These are phyloP conservation scores for Tubosaeta sp. DNA, from an alignment of 768 basidiomycete species.

Conservation along the genomic window DNA sequence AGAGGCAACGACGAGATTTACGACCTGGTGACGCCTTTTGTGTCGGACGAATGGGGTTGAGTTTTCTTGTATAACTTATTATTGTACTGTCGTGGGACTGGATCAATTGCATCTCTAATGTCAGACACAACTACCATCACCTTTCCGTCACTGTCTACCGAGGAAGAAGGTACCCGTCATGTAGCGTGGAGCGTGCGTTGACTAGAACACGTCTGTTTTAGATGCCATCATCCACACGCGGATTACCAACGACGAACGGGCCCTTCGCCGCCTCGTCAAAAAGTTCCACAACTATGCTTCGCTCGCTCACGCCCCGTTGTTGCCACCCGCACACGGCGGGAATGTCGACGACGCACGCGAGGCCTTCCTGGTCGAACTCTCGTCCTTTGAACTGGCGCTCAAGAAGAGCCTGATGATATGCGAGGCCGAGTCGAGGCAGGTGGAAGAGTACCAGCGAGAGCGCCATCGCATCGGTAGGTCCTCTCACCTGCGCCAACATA, in stretches of 20 bases:
- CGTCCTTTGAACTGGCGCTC: constrained; percentile 68
- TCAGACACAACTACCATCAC: constrained; percentile 5
- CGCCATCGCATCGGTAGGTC: constrained; percentile 67
- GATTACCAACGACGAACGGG: constrained; percentile 79
- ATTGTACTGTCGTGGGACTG: neutral
- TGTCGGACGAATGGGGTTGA: constrained; percentile 70
- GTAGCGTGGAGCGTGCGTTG: constrained; percentile 7
- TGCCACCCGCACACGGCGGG: constrained; percentile 27
- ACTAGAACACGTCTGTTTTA: constrained; percentile 27
- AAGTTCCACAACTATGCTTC: constrained; percentile 74
- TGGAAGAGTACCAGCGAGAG: constrained; percentile 77
- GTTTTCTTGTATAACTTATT: neutral
- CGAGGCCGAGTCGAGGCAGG: constrained; percentile 81
- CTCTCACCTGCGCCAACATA: neutral
- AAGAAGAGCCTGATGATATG: constrained; percentile 81
- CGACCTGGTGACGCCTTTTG: constrained; percentile 79
- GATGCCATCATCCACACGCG: constrained; percentile 78
- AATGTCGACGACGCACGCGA: constrained; percentile 69
- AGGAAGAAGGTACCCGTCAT: constrained; percentile 52
- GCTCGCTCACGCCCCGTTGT: constrained; percentile 46
- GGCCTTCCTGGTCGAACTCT: constrained; percentile 73
- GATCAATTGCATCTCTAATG: neutral
- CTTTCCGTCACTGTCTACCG: constrained; percentile 46
- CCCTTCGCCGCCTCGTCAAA: constrained; percentile 72
- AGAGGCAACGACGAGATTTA: constrained; percentile 75